Conservation (phyloP, 208 protist species). For the Naegleria fowleri region DNA sequence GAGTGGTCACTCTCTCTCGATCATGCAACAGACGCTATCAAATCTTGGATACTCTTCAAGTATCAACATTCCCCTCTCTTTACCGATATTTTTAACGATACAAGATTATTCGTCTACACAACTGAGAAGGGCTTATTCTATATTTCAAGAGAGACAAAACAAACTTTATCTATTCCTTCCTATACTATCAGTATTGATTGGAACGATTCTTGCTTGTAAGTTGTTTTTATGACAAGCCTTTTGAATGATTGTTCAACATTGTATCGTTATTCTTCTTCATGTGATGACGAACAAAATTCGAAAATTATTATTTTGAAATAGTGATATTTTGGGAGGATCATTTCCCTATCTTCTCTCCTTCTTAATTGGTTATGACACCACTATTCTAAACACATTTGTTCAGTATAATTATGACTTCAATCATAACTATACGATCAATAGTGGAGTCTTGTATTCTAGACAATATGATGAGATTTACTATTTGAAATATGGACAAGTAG, state of each 20-base stretch:
- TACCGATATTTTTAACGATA: neutral
- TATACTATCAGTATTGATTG: neutral
- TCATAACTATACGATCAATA: neutral
- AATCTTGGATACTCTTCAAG: neutral
- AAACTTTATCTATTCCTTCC: neutral
- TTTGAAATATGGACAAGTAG: neutral
- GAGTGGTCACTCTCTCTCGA: too few relatives aligned
- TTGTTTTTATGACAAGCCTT: neutral
- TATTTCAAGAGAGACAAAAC: neutral
- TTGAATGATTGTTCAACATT: too few relatives aligned
- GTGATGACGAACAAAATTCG: too few relatives aligned
- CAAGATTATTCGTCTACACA: neutral
- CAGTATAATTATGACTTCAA: neutral
- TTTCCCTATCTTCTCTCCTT: neutral
- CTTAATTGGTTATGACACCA: neutral
- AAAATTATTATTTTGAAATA: too few relatives aligned
- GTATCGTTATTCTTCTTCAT: too few relatives aligned
- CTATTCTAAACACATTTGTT: neutral
- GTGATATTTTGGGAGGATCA: neutral
- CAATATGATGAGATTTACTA: neutral
- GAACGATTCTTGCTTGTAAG: neutral
- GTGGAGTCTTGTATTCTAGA: neutral
- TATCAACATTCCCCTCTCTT: neutral
- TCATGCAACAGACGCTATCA: neutral
- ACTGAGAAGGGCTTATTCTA: neutral